phyloP scores from a whole-genome alignment of 257 asterid species.

The Solanum tacnaense region DNA sequence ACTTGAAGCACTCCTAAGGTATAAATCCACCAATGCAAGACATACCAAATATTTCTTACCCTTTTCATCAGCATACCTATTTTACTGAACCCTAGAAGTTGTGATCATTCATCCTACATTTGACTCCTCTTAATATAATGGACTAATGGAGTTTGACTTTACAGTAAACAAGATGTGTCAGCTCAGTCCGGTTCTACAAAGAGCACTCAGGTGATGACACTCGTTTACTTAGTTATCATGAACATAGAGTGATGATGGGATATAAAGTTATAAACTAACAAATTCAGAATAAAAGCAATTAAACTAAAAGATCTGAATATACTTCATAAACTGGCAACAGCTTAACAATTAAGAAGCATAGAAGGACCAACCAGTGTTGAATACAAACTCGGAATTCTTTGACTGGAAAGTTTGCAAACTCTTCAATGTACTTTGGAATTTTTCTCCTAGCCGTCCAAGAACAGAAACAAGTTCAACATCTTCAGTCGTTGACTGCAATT shows the following conservation, averaged over 20 bases:
- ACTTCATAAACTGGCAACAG: background rate
- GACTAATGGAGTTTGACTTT: background rate
- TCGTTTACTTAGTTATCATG: background rate
- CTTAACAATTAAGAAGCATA: background rate
- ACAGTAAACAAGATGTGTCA: background rate
- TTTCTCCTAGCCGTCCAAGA: conserved; percentile 48
- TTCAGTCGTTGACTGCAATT: conserved; percentile 34
- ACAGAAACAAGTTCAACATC: conserved; percentile 42
- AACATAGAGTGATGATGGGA: background rate
- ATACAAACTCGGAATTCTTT: conserved; percentile 70
- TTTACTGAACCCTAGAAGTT: background rate
- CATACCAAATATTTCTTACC: background rate
- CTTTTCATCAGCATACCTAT: background rate
- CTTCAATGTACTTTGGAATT: conserved; percentile 41
- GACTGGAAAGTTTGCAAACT: conserved; percentile 55
- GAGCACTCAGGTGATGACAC: background rate
- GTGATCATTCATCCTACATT: background rate
- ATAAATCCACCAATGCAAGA: background rate
- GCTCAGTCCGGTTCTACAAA: background rate
- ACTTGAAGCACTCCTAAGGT: background rate
- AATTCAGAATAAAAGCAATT: background rate
- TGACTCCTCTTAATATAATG: background rate
- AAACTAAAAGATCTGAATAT: background rate
- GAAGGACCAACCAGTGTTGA: conserved; percentile 59
- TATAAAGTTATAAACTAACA: background rate